A percentile compares a stretch with the other conserved stretches of the same genome.
These are phyloP conservation scores for Cystofilobasidium capitatum DNA, from an alignment of 768 basidiomycete species.

Conservation along the genomic window DNA sequence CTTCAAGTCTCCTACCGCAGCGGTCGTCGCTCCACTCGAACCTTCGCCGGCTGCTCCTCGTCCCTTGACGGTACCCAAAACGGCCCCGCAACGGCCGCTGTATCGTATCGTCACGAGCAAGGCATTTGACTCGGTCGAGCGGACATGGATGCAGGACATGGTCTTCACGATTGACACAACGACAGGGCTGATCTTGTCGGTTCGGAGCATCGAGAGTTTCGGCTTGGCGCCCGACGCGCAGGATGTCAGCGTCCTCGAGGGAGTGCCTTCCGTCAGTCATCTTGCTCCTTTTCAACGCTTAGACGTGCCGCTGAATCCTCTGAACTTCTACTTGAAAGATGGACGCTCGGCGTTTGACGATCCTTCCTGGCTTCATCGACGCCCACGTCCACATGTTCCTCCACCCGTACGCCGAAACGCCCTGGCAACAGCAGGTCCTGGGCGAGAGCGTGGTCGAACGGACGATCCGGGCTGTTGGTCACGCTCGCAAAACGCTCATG, in stretches of 20 bases:
- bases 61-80: no score
- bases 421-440: constrained; percentile 56
- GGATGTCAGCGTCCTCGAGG: constrained; percentile 4
- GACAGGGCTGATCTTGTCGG: constrained; percentile 48
- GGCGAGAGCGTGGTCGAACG: constrained; percentile 53
- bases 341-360: constrained; percentile 46
- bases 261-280: neutral
- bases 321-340: constrained; percentile 34
- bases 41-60: no score
- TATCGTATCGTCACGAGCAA: neutral
- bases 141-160: constrained; percentile 43
- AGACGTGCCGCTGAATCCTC: neutral
- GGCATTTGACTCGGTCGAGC: neutral
- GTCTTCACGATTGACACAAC: constrained; percentile 46
- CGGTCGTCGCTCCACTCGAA: neutral
- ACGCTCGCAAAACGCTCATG: constrained; percentile 51
- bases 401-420: constrained; percentile 52
- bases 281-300: neutral
- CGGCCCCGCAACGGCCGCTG: neutral
- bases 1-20: neutral
- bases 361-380: constrained; percentile 54
- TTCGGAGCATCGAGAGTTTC: constrained; percentile 30
- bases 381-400: constrained; percentile 55
- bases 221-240: constrained; percentile 2
- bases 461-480: constrained; percentile 53